Conservation (phyloP, 345 rosid genomes). For the Hevea brasiliensis region DNA sequence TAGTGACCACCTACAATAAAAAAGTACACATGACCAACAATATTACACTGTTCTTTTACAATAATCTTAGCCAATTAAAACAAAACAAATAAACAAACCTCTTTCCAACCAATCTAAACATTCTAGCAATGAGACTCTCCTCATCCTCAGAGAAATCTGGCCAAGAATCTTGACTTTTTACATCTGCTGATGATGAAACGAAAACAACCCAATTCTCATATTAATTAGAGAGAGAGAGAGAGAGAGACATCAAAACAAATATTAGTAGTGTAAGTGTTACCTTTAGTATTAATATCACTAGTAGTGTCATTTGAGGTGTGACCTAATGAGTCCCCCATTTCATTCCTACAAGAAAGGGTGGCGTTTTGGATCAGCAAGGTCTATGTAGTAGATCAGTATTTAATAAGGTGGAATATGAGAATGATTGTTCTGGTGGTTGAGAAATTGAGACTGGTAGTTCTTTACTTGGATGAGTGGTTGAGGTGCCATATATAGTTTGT, state of each 20-base stretch:
- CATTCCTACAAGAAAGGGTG: neutral
- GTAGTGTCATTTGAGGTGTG: constrained; percentile 6
- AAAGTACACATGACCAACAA: no score
- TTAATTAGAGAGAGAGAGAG: no score
- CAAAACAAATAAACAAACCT: constrained; percentile 26
- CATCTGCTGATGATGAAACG: neutral
- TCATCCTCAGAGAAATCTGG: constrained; percentile 51
- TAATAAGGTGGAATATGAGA: no score
- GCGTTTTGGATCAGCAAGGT: no score
- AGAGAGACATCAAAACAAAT: neutral
- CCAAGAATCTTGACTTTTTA: constrained; percentile 7
- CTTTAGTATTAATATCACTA: neutral
- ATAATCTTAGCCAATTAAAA: no score
- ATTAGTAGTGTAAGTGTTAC: neutral
- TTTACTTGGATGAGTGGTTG: constrained; percentile 23
- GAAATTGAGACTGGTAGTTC: constrained; percentile 34
- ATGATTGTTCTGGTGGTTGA: constrained; percentile 22
- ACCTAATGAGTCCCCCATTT: constrained; percentile 16
- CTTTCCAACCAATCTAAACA: constrained; percentile 49
- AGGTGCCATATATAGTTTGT: constrained; percentile 17
- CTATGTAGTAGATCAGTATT: neutral
- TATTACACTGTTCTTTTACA: no score
- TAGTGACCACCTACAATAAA: constrained; percentile 60
- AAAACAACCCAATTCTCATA: neutral
- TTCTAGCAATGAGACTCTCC: constrained; percentile 41